Evolutionary conservation across 169 alveolate genomes (phyloP).

Genomic region (Babesia ovata): DNA sequence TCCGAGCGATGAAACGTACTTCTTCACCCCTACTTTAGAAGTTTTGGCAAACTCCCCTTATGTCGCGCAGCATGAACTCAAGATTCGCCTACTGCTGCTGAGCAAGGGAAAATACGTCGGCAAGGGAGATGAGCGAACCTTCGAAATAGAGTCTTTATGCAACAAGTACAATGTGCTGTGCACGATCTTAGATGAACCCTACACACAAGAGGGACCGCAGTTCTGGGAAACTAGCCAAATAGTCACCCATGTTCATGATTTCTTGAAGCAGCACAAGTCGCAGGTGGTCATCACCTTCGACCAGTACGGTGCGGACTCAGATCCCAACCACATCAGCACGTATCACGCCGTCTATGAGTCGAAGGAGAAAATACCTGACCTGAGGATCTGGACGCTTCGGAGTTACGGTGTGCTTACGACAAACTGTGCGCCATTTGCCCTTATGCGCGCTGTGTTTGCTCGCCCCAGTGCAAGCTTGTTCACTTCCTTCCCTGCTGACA

Average conservation of each 20-base stretch:
- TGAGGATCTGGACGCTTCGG: constrained; percentile 38
- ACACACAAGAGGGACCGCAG: constrained; percentile 26
- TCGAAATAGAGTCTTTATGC: constrained; percentile 63
- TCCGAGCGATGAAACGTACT: constrained; percentile 92
- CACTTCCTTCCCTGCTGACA: not conserved
- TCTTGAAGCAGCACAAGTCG: constrained; percentile 4
- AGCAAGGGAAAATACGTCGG: constrained; percentile 63
- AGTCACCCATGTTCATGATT: constrained; percentile 4
- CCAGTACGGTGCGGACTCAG: constrained; percentile 68
- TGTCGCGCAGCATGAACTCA: constrained; percentile 1
- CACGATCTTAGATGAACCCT: constrained; percentile 31
- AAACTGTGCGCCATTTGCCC: constrained; percentile 5
- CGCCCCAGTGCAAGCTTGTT: constrained; percentile 4
- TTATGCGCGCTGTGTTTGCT: not conserved
- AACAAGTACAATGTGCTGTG: constrained; percentile 18
- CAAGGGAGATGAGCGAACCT: constrained; percentile 54
- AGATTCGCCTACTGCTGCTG: constrained; percentile 35
- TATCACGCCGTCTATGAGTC: constrained; percentile 36
- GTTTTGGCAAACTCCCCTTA: constrained; percentile 16
- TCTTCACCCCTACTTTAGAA: constrained; percentile 85
- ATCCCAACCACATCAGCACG: constrained; percentile 70
- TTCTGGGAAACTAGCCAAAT: constrained; percentile 26
- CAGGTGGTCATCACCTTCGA: constrained; percentile 72
- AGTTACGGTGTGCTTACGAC: not conserved
- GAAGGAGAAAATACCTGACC: constrained; percentile 14